Evolutionary conservation across 2,329 filamentous ascomycete genomes (phyloP), one percentile per base, ranked within the genome.

Genomic region (Pseudogymnoascus sp.): DNA sequence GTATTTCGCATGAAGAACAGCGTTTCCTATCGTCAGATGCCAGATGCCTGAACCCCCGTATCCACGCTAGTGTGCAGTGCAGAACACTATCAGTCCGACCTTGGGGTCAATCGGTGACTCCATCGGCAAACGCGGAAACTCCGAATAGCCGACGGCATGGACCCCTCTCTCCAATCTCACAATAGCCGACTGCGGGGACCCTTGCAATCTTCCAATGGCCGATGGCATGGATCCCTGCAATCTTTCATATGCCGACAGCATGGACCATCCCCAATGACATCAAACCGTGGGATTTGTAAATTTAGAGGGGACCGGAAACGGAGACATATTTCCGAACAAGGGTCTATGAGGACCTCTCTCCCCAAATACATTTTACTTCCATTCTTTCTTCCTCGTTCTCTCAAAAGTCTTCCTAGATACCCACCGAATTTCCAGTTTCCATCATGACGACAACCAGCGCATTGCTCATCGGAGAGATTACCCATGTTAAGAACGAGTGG

Each of bases 401-500:
- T 26, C 42, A 26, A 47, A 40, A 26, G 7, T 47, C 21, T 26
- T 47, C 21, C 42, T 26, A 47, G 42, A 47, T 47, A 47, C 42
- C 11, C 42, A 26, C 19, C 42, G 42, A 47, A 26, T 23, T 23
- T 47, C 21, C 42, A 15, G 42, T 9, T 47, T 26, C 19, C 21
- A 47, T 47, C 42, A 47, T 47, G 42, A 13, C 42, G 42, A 26
- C 42, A 47, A 11, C 11, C 21, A 47, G 42, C 42, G 62, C 69
- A 11, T 63, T 72, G 10, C 65, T 71, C 15, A 71, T 72, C 64
- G 69, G 69, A 5, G 66, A 62, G 15, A 60, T 72, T n/a, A 60
- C 65, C 9, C 69, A 72, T 47, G 63, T 64, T 8, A 47, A 68
- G 40, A 68, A 68, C 38, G 69, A 72, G 66, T 72, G 70, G 70